Evolutionary conservation across 352 stramenopile genomes (phyloP), one percentile per base, ranked within the genome.

Genomic region (Plasmopara halstedii): DNA sequence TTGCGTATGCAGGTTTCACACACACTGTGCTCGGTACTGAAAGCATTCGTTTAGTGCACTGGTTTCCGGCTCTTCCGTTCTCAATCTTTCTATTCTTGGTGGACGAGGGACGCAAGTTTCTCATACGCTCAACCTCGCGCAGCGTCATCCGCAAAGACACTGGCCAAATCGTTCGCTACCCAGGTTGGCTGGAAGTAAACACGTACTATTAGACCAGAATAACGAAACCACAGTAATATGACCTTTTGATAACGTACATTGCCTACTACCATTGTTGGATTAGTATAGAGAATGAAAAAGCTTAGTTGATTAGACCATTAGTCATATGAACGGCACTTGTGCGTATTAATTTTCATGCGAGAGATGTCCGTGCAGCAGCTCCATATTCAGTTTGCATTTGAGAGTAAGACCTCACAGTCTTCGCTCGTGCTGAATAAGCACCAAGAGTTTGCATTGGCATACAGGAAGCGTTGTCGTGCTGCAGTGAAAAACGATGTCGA

Each of bases 51-150:
- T 64, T 97, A 26, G 71, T 83, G 37, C 84, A 96, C 66, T 97
- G 87, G 88, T 93, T 96, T 56, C 73, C 79, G 11, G 84, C 75
- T 27, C 81, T 96, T 38, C 88, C 88, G 19, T 97, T 95, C 63
- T 76, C 75, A 10, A 53, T 96, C 22, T 75, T 92, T 58, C 92
- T 96, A 42, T 77, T 96, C 14, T 54, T 73, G 35, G 87, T 95
- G 44, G 90, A 97, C 57, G 88, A 97, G 60, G 65, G 73, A 10
- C 69, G 90, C 45, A 97, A 97, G 66, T 95, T 73, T 49, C 62
- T 96, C 32, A 91, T 97, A 78, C 78, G 88, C 26, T 62, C 59
- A 19, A 95, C 83, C 13, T 92, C 79, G 4, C 61, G 64, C 42
- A 78, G 73, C 23, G 64, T 74, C 27, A 77, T 87, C 42, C 76